Conservation (phyloP, 345 rosid species). For the Capsella bursapastoris region DNA sequence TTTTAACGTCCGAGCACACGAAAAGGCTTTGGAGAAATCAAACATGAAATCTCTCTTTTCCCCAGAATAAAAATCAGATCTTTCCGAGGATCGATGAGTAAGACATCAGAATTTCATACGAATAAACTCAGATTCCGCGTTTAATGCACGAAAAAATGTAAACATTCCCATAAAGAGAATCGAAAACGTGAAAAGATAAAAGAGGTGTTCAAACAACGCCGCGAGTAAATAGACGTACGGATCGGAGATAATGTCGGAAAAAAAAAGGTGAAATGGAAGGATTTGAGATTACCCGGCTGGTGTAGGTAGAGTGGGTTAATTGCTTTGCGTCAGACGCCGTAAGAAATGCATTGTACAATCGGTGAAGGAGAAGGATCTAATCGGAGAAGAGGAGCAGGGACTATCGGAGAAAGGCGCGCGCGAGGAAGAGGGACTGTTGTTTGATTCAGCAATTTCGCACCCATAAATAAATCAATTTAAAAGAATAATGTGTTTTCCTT, state of each 20-base stretch:
- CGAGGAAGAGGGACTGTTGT: slow-evolving; percentile 45
- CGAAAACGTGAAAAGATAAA: not conserved
- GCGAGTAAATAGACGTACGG: not conserved
- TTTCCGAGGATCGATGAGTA: not conserved
- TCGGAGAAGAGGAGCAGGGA: slow-evolving; percentile 31
- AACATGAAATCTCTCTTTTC: slow-evolving; percentile 1
- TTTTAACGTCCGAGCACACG: not conserved
- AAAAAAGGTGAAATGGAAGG: not conserved
- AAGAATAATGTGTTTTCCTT: too few species aligned
- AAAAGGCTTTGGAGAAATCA: slow-evolving; percentile 3
- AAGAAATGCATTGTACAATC: slow-evolving; percentile 4
- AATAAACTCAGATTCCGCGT: not conserved
- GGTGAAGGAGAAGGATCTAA: slow-evolving; percentile 8
- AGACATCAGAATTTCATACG: not conserved
- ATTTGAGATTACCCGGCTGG: not conserved
- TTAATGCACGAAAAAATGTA: not conserved
- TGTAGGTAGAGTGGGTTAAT: not conserved
- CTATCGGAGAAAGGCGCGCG: slow-evolving; percentile 57
- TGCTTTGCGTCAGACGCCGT: not conserved
- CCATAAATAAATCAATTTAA: not conserved
- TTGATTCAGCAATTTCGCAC: slow-evolving; percentile 40
- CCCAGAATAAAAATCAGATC: not conserved
- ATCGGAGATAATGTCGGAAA: not conserved
- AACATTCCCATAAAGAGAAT: not conserved
- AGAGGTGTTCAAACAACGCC: not conserved